Percentiles rank a stretch among this genome's conserved stretches.
phyloP scores from a whole-genome alignment of 2,329 filamentous ascomycete species.

The Xylariaceae sp. region DNA sequence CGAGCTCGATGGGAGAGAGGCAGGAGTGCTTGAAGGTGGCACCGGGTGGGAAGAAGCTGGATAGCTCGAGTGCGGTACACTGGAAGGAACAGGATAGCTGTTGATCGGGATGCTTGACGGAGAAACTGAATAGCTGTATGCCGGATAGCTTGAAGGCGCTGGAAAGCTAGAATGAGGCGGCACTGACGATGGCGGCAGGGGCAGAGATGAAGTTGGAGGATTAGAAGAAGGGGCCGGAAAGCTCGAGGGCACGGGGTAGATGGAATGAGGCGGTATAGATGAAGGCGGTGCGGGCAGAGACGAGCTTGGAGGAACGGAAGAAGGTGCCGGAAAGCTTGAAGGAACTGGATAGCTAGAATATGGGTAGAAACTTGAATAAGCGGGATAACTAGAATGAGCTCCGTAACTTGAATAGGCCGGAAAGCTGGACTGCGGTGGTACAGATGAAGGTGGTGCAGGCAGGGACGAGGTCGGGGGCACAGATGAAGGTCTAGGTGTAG shows the following conservation, averaged over 20 bases:
- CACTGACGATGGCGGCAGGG: no score
- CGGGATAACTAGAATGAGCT: background rate
- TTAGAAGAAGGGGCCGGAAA: no score
- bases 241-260: no score
- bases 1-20: no score
- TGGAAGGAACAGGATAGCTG: background rate
- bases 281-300: background rate
- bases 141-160: no score
- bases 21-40: no score
- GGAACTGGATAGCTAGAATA: background rate
- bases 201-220: no score
- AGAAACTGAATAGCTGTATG: no score
- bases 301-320: background rate
- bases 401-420: background rate
- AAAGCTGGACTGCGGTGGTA: background rate
- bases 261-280: no score
- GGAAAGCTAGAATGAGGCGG: no score
- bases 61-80: background rate
- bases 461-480: background rate
- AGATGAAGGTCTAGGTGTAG: no score
- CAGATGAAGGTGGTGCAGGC: background rate
- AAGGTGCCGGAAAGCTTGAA: background rate
- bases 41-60: background rate
- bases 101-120: no score
- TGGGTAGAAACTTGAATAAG: background rate